These are phyloP conservation scores for Penicillium sp. DNA, from an alignment of 2,329 filamentous ascomycete genomes.

Conservation along the genomic window DNA sequence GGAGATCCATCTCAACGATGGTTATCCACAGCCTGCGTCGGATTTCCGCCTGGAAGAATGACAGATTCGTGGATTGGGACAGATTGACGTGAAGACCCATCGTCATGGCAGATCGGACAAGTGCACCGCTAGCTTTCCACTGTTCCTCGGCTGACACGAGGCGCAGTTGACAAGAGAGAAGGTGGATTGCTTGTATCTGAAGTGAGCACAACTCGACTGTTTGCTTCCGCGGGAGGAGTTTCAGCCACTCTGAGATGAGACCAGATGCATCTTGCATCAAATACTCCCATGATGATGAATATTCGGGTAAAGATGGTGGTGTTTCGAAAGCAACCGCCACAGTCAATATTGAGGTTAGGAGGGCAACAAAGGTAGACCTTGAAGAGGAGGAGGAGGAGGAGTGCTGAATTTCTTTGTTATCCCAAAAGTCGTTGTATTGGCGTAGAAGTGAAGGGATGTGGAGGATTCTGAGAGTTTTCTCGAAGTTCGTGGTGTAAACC, in stretches of 20 bases:
- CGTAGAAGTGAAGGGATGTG: conserved; percentile 21
- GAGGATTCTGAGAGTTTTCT: conserved; percentile 19
- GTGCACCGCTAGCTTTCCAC: conserved; percentile 46
- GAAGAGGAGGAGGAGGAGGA: too few species aligned
- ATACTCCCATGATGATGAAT: conserved; percentile 17
- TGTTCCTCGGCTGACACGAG: conserved; percentile 16
- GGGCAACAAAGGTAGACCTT: conserved; percentile 13
- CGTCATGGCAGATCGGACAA: conserved; percentile 35
- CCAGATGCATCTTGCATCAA: conserved; percentile 12
- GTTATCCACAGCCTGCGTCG: conserved; percentile 39
- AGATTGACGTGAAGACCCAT: conserved; percentile 46
- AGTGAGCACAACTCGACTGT: not conserved
- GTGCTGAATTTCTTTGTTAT: conserved; percentile 4
- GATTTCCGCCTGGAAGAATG: conserved; percentile 36
- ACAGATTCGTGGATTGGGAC: conserved; percentile 31
- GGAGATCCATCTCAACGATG: conserved; percentile 48
- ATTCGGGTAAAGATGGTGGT: conserved; percentile 1
- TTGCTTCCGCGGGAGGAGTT: not conserved
- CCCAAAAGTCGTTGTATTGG: conserved; percentile 18
- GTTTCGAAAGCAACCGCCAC: conserved; percentile 2
- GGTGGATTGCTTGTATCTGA: conserved; percentile 15
- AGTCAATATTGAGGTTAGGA: conserved; percentile 17
- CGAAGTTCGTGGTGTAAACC: conserved; percentile 19
- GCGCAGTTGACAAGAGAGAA: conserved; percentile 16
- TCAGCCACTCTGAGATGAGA: not conserved